phyloP scores from a whole-genome alignment of 164 flowering plant species.

The Vitis riparia region DNA sequence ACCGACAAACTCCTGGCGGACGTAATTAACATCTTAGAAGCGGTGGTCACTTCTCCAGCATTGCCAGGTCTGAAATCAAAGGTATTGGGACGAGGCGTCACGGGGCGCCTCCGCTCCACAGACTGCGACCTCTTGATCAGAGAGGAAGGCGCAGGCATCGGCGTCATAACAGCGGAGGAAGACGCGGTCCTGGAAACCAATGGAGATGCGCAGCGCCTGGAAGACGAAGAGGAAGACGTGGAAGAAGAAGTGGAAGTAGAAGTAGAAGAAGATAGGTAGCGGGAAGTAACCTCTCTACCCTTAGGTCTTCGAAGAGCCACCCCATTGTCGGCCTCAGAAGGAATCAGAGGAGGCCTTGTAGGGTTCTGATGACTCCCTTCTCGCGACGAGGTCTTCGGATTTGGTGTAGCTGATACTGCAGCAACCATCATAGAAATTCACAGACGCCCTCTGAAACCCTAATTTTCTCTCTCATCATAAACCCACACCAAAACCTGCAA shows the following conservation, averaged over 20 bases:
- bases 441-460: constrained; percentile 19
- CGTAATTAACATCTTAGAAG: constrained; percentile 44
- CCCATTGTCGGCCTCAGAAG: constrained; percentile 44
- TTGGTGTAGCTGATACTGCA: constrained; percentile 38
- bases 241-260: constrained; percentile 27
- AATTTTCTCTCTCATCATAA: background rate
- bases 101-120: constrained; percentile 45
- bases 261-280: constrained; percentile 46
- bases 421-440: constrained; percentile 36
- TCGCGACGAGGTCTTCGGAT: constrained; percentile 23
- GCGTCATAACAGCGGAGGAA: constrained; percentile 15
- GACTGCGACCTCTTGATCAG: constrained; percentile 48
- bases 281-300: constrained; percentile 48
- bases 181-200: constrained; percentile 27
- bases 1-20: constrained; percentile 61
- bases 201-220: constrained; percentile 45
- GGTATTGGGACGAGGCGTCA: constrained; percentile 33
- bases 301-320: constrained; percentile 31
- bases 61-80: constrained; percentile 20
- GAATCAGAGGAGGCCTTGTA: constrained; percentile 45
- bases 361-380: constrained; percentile 13
- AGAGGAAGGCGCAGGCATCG: constrained; percentile 15
- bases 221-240: constrained; percentile 9
- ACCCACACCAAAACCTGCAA: constrained; percentile 1
- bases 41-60: constrained; percentile 23